Conservation (phyloP, 768 basidiomycete genomes). For the Bullera alba region DNA sequence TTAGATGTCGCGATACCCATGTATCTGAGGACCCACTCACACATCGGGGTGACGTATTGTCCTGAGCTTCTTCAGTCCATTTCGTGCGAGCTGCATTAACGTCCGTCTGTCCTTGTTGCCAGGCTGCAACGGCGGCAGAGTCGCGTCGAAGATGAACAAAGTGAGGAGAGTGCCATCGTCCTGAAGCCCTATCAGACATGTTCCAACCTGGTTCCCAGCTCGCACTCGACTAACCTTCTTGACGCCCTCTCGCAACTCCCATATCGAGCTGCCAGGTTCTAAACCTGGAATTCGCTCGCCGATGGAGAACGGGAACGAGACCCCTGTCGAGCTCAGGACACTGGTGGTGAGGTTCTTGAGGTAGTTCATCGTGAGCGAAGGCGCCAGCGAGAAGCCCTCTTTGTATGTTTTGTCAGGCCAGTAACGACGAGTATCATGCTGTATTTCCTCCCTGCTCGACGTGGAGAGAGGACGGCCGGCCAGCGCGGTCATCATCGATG, state of each 20-base stretch:
- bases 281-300: slow-evolving; percentile 64
- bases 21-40: slow-evolving; percentile 15
- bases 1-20: neutral
- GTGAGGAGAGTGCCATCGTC: slow-evolving; percentile 82
- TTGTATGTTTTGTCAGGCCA: neutral
- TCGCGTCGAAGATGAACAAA: slow-evolving; percentile 78
- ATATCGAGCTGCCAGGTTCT: slow-evolving; percentile 61
- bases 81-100: slow-evolving; percentile 69
- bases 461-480: no score
- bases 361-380: slow-evolving; percentile 58
- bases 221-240: slow-evolving; percentile 65
- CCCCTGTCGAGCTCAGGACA: slow-evolving; percentile 86
- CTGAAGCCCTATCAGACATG: slow-evolving; percentile 48
- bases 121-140: slow-evolving; percentile 37
- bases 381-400: neutral
- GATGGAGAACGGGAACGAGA: slow-evolving; percentile 79
- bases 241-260: slow-evolving; percentile 77
- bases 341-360: slow-evolving; percentile 48
- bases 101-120: slow-evolving; percentile 53
- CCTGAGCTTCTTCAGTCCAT: slow-evolving; percentile 80
- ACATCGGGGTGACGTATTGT: slow-evolving; percentile 92
- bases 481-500: no score
- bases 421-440: no score
- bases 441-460: no score
- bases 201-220: neutral